Conservation (phyloP, 2,329 filamentous ascomycete species). For the Aspergillus eucalypticola region DNA sequence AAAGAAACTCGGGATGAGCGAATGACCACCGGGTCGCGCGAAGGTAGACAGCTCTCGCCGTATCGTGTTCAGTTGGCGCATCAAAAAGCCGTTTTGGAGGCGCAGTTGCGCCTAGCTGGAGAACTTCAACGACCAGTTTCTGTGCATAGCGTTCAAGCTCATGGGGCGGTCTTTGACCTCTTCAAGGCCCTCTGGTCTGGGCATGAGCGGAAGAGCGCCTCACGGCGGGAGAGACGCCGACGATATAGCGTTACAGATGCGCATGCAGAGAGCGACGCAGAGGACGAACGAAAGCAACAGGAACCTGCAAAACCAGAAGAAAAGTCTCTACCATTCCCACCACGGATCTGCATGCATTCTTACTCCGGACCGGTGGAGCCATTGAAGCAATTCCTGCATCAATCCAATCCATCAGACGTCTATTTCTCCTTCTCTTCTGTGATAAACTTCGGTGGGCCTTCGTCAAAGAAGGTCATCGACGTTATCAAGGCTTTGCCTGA, state of each 20-base stretch:
- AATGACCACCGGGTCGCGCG: constrained; percentile 61
- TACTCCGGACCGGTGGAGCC: constrained; percentile 78
- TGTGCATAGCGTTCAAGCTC: constrained; percentile 64
- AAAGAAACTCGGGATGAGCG: constrained; percentile 33
- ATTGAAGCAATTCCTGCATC: constrained; percentile 74
- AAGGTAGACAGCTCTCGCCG: constrained; percentile 59
- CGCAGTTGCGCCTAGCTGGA: constrained; percentile 60
- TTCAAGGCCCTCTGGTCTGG: constrained; percentile 60
- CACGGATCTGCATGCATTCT: constrained; percentile 88
- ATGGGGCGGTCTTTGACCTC: constrained; percentile 59
- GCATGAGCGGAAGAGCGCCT: constrained; percentile 52
- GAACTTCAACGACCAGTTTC: constrained; percentile 60
- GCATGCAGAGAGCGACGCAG: constrained; percentile 32
- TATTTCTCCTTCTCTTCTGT: constrained; percentile 86
- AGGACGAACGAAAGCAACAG: constrained; percentile 21
- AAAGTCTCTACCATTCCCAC: constrained; percentile 68
- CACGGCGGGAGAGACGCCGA: constrained; percentile 50
- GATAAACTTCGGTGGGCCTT: constrained; percentile 69
- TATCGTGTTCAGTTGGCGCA: constrained; percentile 60
- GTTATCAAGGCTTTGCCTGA: constrained; percentile 73
- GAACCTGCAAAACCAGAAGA: background rate
- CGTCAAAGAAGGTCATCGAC: constrained; percentile 61
- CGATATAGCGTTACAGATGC: constrained; percentile 34
- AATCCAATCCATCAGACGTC: constrained; percentile 70
- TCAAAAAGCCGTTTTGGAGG: constrained; percentile 58